Evolutionary conservation across 805 yeast species (phyloP).

Genomic region (Sugiyamaella qingdaonensis): DNA sequence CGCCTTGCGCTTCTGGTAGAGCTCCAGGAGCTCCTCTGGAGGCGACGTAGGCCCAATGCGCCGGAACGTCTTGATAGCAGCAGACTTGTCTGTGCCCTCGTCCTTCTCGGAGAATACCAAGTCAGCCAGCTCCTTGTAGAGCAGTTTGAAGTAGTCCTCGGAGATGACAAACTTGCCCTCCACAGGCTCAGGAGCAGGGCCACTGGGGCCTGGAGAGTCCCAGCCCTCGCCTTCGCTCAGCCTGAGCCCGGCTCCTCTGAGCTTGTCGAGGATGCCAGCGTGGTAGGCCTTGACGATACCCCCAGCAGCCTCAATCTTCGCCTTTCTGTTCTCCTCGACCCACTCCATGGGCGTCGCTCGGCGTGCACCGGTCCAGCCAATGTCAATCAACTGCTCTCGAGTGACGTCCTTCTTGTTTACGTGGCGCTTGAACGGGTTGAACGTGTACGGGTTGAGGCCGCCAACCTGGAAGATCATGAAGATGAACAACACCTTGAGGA

Average conservation of each 20-base stretch:
- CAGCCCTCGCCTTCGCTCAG: slow-evolving; percentile 83
- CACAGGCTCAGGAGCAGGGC: slow-evolving; percentile 10
- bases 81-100: slow-evolving; percentile 4
- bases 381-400: slow-evolving; percentile 42
- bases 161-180: slow-evolving; percentile 24
- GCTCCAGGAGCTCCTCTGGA: slow-evolving; percentile 21
- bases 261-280: slow-evolving; percentile 59
- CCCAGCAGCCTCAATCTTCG: slow-evolving; percentile 61
- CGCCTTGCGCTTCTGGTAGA: slow-evolving; percentile 20
- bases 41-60: slow-evolving; percentile 27
- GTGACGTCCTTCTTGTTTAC: slow-evolving; percentile 29
- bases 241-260: slow-evolving; percentile 53
- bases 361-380: slow-evolving; percentile 96
- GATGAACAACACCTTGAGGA: slow-evolving; percentile 54
- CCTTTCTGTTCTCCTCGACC: slow-evolving; percentile 62
- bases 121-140: slow-evolving; percentile 5
- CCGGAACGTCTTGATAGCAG: slow-evolving; percentile 24
- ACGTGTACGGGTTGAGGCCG: slow-evolving; percentile 66
- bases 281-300: slow-evolving; percentile 67
- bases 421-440: slow-evolving; percentile 36
- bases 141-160: slow-evolving; percentile 6
- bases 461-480: slow-evolving; percentile 64
- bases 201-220: slow-evolving; percentile 26
- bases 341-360: slow-evolving; percentile 67
- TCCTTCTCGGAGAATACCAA: slow-evolving; percentile 5